Base-by-base conservation (phyloP, 2,329 filamentous ascomycete species). In the Sordariomycetes sp. region DNA sequence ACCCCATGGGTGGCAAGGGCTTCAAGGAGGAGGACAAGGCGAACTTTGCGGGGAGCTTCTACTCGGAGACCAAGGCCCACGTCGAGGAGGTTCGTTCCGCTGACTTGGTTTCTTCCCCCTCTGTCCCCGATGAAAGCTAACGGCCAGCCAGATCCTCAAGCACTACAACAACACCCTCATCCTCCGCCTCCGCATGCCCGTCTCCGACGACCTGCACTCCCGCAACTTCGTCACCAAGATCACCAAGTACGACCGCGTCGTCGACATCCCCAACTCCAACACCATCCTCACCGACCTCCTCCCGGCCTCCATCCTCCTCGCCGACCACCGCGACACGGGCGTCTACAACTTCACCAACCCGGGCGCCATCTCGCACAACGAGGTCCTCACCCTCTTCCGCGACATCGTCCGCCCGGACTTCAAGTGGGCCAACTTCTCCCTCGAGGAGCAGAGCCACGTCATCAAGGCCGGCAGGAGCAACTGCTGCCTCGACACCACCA, bases 321-420 rank as follows among this genome's bases (percentile, higher is more conserved):
- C 83, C 32, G 80, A 86, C 68, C 76, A 85, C 70, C 71, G 73
- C 48, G 83, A 86, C 50, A 80, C 77, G 1, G 85, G 85, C 20
- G 74, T 88, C 63, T 86, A 83, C 71, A 88, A 88, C 72, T 87
- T 87, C 69, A 87, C 83, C 60, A 88, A 87, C 71, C 85, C 85
- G 0, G 85, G 84, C 14, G 81, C 82, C 62, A 87, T 88, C 67
- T 85, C 82, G n/a, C 84, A 87, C 71, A 87, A 87, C 68, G 83
- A 87, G 70, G 83, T 88, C 7, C 73, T 88, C 46, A 64, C 71
- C 2, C 72, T 88, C 50, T 87, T 86, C 72, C 79, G 78, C 64
- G 77, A 86, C 61, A 82, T 85, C 62, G 78, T 88, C 43, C 77
- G 83, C 48, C 84, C 84, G 1, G 67, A 66, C 32, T 81, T 85